Evolutionary conservation across 2,329 filamentous ascomycete species (phyloP).

Genomic region (Blumeriella jaapii): DNA sequence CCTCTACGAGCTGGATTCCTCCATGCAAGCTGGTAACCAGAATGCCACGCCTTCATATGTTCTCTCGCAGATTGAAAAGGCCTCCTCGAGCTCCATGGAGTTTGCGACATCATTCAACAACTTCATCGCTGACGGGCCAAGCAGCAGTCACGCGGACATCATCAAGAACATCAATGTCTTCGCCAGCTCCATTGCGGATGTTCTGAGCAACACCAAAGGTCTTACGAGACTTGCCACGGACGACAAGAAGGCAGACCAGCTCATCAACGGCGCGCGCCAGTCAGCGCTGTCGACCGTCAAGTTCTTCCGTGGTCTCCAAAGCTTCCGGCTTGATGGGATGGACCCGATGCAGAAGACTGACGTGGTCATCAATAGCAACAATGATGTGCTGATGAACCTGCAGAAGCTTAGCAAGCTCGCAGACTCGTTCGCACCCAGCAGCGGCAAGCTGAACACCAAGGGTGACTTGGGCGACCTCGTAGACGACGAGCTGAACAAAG

Average conservation of each 20-base stretch:
- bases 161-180: constrained; percentile 90
- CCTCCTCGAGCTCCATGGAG: constrained; percentile 85
- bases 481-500: constrained; percentile 82
- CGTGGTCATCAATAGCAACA: constrained; percentile 94
- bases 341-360: constrained; percentile 90
- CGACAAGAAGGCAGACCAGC: constrained; percentile 83
- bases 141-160: constrained; percentile 77
- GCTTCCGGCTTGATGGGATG: constrained; percentile 83
- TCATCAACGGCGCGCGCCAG: constrained; percentile 71
- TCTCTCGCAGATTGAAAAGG: constrained; percentile 93
- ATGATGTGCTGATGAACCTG: constrained; percentile 87
- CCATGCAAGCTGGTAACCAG: constrained; percentile 97
- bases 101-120: constrained; percentile 98
- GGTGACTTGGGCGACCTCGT: constrained; percentile 90
- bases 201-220: constrained; percentile 93
- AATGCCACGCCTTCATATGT: constrained; percentile 93
- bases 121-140: constrained; percentile 93
- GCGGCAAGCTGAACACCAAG: constrained; percentile 65
- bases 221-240: constrained; percentile 85
- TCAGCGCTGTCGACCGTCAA: constrained; percentile 80
- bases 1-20: constrained; percentile 91
- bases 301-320: constrained; percentile 91
- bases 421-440: constrained; percentile 82
- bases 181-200: constrained; percentile 80
- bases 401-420: constrained; percentile 90